Conservation (phyloP, 163 green algal genomes). For the Chloromonas sp. region DNA sequence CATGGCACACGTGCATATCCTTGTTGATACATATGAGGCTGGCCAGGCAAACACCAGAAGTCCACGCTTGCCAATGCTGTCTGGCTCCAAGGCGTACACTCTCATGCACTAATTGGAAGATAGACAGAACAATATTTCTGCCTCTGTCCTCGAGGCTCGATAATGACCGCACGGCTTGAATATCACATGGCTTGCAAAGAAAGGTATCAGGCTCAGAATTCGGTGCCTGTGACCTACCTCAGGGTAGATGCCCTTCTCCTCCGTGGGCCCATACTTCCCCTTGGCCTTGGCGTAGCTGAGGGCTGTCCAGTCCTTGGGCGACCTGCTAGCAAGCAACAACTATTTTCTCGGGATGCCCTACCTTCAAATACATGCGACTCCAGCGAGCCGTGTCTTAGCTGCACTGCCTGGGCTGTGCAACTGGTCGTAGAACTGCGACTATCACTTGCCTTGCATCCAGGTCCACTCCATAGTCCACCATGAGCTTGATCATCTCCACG, state of each 20-base stretch:
- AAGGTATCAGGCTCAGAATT: too few species aligned
- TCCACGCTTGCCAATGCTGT: not conserved
- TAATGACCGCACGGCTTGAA: too few species aligned
- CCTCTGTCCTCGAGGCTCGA: too few species aligned
- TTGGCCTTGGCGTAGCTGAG: conserved; percentile 84
- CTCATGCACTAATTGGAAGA: not conserved
- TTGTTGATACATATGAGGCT: not conserved
- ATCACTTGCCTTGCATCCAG: conserved; percentile 45
- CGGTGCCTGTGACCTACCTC: conserved; percentile 52
- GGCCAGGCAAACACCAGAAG: not conserved
- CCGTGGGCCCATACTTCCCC: conserved; percentile 94
- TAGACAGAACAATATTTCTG: not conserved
- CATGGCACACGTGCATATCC: not conserved
- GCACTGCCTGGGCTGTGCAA: too few species aligned
- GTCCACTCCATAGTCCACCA: conserved; percentile 74
- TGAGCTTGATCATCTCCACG: conserved; percentile 81
- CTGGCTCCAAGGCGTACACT: not conserved
- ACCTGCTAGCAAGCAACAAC: conserved; percentile 1
- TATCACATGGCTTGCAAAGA: too few species aligned
- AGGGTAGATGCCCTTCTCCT: conserved; percentile 93
- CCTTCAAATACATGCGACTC: too few species aligned
- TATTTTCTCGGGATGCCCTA: too few species aligned
- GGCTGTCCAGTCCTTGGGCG: conserved; percentile 75
- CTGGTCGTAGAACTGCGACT: not conserved
- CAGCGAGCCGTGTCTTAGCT: too few species aligned